phyloP scores from a whole-genome alignment of 2,329 filamentous ascomycete species.

The Colletotrichum musicola region DNA sequence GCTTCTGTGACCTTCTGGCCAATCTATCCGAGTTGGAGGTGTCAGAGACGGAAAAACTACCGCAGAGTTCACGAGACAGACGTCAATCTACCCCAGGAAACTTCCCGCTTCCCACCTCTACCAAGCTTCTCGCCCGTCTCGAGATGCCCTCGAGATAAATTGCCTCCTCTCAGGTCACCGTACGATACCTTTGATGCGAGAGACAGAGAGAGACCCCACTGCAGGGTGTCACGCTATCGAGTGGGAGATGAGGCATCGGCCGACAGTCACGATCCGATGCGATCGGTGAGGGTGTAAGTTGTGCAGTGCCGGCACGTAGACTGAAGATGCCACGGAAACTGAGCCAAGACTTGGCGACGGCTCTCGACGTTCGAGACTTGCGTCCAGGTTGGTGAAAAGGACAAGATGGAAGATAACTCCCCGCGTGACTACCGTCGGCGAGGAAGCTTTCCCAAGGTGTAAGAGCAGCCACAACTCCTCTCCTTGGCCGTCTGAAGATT shows the following conservation, averaged over 20 bases:
- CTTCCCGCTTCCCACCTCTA: background rate
- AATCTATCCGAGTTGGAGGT: constrained; percentile 24
- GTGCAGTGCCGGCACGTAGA: background rate
- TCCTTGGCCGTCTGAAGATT: constrained; percentile 12
- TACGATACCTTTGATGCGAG: background rate
- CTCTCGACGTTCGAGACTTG: constrained; percentile 1
- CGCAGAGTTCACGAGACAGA: background rate
- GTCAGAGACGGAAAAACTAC: constrained; percentile 22
- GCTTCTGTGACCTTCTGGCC: background rate
- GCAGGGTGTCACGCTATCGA: background rate
- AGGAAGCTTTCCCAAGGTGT: constrained; percentile 12
- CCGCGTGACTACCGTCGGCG: background rate
- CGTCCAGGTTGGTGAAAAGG: background rate
- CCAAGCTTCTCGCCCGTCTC: constrained; percentile 11
- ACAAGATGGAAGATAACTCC: too few relatives aligned
- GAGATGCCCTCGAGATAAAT: constrained; percentile 35
- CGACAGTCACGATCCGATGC: too few relatives aligned
- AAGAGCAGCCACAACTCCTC: constrained; percentile 22
- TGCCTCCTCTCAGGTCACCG: background rate
- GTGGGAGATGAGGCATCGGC: background rate
- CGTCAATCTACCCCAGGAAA: constrained; percentile 24
- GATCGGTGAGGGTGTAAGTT: background rate
- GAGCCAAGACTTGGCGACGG: constrained; percentile 16
- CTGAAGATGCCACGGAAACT: background rate
- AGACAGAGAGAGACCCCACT: background rate